Base-by-base conservation (phyloP, 441 rosid species). In the Euphorbia celastroides region DNA sequence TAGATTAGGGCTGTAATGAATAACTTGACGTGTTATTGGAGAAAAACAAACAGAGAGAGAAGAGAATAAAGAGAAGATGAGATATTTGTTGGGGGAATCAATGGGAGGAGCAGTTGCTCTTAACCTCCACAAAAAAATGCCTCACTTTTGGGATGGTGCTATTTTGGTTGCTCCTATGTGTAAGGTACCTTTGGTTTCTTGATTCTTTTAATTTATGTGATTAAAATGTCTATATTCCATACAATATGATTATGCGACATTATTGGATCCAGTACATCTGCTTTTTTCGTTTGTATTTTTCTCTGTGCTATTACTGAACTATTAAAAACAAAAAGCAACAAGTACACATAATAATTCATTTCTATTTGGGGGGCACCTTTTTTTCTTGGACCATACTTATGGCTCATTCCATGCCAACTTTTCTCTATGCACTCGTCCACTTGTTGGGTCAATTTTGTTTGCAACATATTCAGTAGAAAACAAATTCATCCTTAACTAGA, bases 111-210 rank as follows among this genome's bases (percentile, higher is more conserved):
- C 97, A 6, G 82, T 90, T 60, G 75, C 70, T 41, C 74, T 90
- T 30, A 72, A 86, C 23, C 30, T 90, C 0, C 94, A 86, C 58
- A 83, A 86, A 70, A 77, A 82, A 75, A 78, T 57, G 74, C 86
- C 90, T n/a, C 75, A 71, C 11, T 93, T 78, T 28, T 90, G 96
- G 96, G 92, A 88, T 68, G 98, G 98, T 65, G 94, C 96, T 1
- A 71, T 90, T 41, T 38, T 93, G 72, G 92, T 80, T 46, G 98
- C 98, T 0, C 98, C 98, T 36, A 93, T 93, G 98, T 90, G 97
- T 72, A 90, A 88, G 98, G 97, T 88, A 58, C 46, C 65, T 54
- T 70, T 44, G 8, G 26, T 12, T 28, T 13, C 7, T 66, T 11
- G 22, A 38, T 7, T 60, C 22, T 22, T 16, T 67, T 58, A 11